A percentile compares a stretch with the other conserved stretches of the same genome.
Conservation (phyloP, 768 basidiomycete genomes). For the Tubosaeta sp. region DNA sequence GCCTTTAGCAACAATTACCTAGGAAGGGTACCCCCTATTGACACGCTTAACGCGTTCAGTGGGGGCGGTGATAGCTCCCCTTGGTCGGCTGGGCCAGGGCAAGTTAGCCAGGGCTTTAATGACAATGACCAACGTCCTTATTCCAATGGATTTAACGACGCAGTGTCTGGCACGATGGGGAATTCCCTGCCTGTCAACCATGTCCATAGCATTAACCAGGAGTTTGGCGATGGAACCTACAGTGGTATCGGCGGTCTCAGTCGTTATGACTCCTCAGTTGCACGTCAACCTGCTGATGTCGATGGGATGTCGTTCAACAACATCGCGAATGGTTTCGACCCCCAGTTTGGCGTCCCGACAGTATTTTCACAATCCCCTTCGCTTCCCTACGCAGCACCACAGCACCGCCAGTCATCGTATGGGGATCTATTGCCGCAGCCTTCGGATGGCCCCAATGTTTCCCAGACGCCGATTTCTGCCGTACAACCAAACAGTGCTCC, state of each 20-base stretch:
- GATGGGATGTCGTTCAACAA: slow-evolving; percentile 23
- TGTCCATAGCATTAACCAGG: slow-evolving; percentile 23
- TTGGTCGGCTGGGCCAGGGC: slow-evolving; percentile 33
- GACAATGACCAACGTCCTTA: slow-evolving; percentile 22
- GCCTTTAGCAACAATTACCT: slow-evolving; percentile 30
- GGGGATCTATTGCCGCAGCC: slow-evolving; percentile 18
- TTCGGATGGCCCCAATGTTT: slow-evolving; percentile 12
- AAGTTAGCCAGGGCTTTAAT: slow-evolving; percentile 16
- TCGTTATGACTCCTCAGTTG: slow-evolving; percentile 19
- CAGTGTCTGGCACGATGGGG: slow-evolving; percentile 15
- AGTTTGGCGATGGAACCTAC: slow-evolving; percentile 25
- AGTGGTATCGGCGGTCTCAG: slow-evolving; percentile 18
- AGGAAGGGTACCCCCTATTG: slow-evolving; percentile 33
- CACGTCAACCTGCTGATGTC: slow-evolving; percentile 20
- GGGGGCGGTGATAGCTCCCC: slow-evolving; percentile 27
- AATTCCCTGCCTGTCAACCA: slow-evolving; percentile 18
- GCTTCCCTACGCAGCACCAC: slow-evolving; percentile 14
- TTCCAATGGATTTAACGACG: slow-evolving; percentile 22
- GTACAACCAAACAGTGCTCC: slow-evolving; percentile 18
- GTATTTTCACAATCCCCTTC: slow-evolving; percentile 21
- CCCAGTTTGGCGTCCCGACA: slow-evolving; percentile 17
- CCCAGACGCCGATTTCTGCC: slow-evolving; percentile 21
- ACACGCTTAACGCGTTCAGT: slow-evolving; percentile 37
- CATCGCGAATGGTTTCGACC: slow-evolving; percentile 15
- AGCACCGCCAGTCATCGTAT: slow-evolving; percentile 22